Evolutionary conservation across 192 early-diverging fungal species (phyloP), one percentile per base, ranked within the genome.

Genomic region (Umbelopsis ramanniana): DNA sequence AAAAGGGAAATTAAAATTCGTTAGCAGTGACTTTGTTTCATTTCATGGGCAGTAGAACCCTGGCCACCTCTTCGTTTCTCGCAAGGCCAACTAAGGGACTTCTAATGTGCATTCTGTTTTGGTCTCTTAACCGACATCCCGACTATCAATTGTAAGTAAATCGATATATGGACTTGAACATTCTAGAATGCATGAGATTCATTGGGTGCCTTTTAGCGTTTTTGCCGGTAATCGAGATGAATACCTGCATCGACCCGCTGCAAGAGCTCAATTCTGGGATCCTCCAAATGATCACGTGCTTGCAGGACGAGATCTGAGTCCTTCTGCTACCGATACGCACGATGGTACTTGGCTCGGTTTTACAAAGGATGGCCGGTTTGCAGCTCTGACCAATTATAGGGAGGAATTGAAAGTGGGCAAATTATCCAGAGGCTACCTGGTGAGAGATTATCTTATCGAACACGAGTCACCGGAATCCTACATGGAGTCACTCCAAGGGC

Each of bases 141-240:
- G 48, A 79, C 52, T 84, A 81, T 55, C 72, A 71, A 50, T 78
- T 84, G 82, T 84, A 74, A 69, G 73, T 73, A 54, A 3, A 33
- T 37, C 9, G 19, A 50, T 21, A 15, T 52, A 23, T 14, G 14
- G n/a, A 7, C 10, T 40, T 68, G 0, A 3, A 43, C 17, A 45
- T n/a, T 40, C 14, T 69, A 26, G 23, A 52, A n/a, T 22, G 43
- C n/a, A 33, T 60, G 60, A 60, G 0, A 17, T 60, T 29, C 24
- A 67, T 40, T 9, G 8, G 23, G n/a, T 47, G 11, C 24, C 10
- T 45, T 10, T n/a, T 73, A 86, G 85, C 70, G 74, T 81, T 6
- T 83, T 86, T 43, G 82, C 81, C 7, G 79, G 77, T 52, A 86
- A 86, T 52, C 67, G 85, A 48, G 85, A 86, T 68, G 85, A 86